Base-by-base conservation (phyloP, 148 eudicot genomes). In the Arbutus unedo region DNA sequence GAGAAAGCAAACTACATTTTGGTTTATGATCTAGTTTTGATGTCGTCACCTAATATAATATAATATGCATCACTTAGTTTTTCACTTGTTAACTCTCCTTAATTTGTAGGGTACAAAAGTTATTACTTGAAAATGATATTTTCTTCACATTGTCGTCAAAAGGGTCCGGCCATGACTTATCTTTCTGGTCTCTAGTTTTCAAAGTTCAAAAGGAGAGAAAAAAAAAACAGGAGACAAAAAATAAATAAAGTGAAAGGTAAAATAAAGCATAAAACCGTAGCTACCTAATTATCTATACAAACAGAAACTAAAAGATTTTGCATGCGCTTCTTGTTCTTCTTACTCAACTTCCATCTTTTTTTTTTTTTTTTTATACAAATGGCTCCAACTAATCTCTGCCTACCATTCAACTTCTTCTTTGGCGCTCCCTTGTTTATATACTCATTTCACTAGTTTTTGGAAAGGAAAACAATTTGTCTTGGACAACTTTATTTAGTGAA, bases 1-100 rank as follows among this genome's bases (percentile, higher is more conserved):
- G 44, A 60, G 57, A 79, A 48, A 64, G 74, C 16, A 51, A 25
- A 62, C 6, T 54, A 23, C 74, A 79, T 21, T 79, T 79, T 62
- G 53, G 10, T 19, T 60, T 8, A n/a, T n/a, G 7, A 23, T 23
- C 38, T 64, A 47, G n/a, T 10, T 50, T n/a, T 45, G 11, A n/a
- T 57, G 41, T 48, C 53, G 11, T 31, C 38, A 31, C 38, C 25
- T 62, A 48, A 16, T 14, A 31, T 49, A 48, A 21, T n/a, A n/a
- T n/a, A n/a, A n/a, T n/a, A n/a, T 14, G 19, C 41, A 79, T 48
- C 44, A 47, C 11, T 16, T 7, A 14, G 55, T 64, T 79, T 19
- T 79, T 60, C 50, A 57, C 6, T 78, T 78, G 68, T 60, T 62
- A 60, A 79, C 54, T 41, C 13, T 78, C 81, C 81, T 79, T n/a